Evolutionary conservation across 139 green algal species (phyloP).

Genomic region (Closterium sp.): DNA sequence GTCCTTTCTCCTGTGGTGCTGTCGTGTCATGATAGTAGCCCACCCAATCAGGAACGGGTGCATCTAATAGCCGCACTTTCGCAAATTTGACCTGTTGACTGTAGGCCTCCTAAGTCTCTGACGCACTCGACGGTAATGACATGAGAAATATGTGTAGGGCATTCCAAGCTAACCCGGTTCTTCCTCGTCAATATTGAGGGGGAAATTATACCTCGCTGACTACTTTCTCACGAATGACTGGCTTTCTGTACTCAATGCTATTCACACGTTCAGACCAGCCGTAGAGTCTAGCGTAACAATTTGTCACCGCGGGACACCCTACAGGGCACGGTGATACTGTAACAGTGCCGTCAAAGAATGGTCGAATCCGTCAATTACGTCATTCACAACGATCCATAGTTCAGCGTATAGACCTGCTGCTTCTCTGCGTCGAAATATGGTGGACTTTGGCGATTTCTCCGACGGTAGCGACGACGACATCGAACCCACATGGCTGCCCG

Average conservation of each 20-base stretch:
- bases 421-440: not conserved
- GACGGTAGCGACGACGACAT: conserved; percentile 1
- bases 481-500: not conserved
- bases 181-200: not conserved
- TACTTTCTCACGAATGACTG: not conserved
- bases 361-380: not conserved
- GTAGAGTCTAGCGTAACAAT: not conserved
- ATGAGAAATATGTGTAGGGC: not conserved
- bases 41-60: not conserved
- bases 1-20: not conserved
- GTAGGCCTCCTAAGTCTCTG: not conserved
- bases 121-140: not conserved
- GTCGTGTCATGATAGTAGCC: not conserved
- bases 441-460: conserved; percentile 1
- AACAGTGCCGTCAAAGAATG: not conserved
- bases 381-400: not conserved
- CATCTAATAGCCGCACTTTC: too few relatives aligned
- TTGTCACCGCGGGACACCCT: not conserved
- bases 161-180: not conserved
- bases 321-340: too few relatives aligned
- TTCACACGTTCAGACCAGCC: not conserved
- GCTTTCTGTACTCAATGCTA: not conserved
- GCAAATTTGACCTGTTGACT: too few relatives aligned
- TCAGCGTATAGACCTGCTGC: not conserved
- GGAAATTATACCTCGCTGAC: too few relatives aligned